phyloP scores from a whole-genome alignment of 345 rosid species.

The Citrus reticulata region DNA sequence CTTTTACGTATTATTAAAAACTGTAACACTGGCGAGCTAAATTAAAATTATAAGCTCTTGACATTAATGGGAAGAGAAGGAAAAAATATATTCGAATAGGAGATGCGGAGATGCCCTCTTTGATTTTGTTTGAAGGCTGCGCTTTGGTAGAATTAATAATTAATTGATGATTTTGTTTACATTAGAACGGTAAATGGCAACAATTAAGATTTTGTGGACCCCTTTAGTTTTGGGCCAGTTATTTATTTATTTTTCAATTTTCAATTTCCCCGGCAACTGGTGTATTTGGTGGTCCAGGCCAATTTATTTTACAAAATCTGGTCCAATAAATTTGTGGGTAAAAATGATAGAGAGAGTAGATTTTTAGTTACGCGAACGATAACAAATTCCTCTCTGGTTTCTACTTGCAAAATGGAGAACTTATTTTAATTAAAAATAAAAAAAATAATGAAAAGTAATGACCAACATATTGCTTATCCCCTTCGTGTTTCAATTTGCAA shows the following conservation, averaged over 20 bases:
- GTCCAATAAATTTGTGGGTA: too few relatives aligned
- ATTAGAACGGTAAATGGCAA: neutral
- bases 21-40: too few relatives aligned
- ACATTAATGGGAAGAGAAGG: neutral
- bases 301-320: too few relatives aligned
- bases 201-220: neutral
- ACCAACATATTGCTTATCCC: too few relatives aligned
- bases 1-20: neutral
- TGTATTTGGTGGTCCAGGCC: too few relatives aligned
- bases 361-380: too few relatives aligned
- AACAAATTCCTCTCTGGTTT: too few relatives aligned
- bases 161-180: neutral
- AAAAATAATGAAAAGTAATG: too few relatives aligned
- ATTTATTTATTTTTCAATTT: neutral
- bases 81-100: slow-evolving; percentile 1
- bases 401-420: too few relatives aligned
- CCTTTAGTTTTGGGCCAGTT: neutral
- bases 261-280: neutral
- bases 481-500: too few relatives aligned
- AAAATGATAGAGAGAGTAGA: too few relatives aligned
- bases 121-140: neutral
- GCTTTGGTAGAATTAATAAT: neutral
- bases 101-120: slow-evolving; percentile 36
- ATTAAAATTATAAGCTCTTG: neutral
- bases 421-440: too few relatives aligned